Evolutionary conservation across 345 rosid species (phyloP).

Genomic region (Odontarrhena argentea): DNA sequence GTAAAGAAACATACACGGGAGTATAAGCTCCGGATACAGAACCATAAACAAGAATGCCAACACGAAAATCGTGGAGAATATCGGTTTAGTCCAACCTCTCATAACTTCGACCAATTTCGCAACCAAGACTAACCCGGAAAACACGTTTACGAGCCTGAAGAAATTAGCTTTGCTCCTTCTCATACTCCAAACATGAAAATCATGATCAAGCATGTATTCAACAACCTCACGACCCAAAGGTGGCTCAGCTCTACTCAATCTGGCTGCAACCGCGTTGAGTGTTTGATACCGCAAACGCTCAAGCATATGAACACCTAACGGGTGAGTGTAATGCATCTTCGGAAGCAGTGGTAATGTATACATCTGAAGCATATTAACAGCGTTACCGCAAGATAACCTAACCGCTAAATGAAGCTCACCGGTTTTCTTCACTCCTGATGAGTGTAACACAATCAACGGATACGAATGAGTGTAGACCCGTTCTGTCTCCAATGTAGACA

Average conservation of each 20-base stretch:
- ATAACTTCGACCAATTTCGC: conserved; percentile 45
- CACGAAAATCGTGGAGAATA: conserved; percentile 54
- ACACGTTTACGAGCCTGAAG: conserved; percentile 56
- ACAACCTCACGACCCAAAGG: conserved; percentile 72
- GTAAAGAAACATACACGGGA: conserved; percentile 50
- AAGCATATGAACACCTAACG: conserved; percentile 56
- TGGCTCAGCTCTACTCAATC: conserved; percentile 69
- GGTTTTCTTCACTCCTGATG: conserved; percentile 66
- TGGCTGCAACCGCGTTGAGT: conserved; percentile 56
- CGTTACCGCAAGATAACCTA: conserved; percentile 62
- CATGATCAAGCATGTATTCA: conserved; percentile 75
- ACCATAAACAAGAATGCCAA: conserved; percentile 49
- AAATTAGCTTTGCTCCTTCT: conserved; percentile 82
- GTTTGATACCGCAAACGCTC: conserved; percentile 68
- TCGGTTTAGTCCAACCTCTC: conserved; percentile 59
- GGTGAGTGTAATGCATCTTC: conserved; percentile 70
- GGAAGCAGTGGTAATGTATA: conserved; percentile 61
- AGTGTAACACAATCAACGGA: conserved; percentile 65
- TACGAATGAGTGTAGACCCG: conserved; percentile 77
- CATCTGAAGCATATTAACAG: conserved; percentile 63
- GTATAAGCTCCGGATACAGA: conserved; percentile 53
- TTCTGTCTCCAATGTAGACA: conserved; percentile 61
- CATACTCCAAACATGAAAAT: conserved; percentile 84
- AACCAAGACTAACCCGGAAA: conserved; percentile 50
- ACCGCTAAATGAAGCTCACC: conserved; percentile 80